These are phyloP conservation scores for Ehretia macrophylla DNA, from an alignment of 257 asterid species.

Conservation along the genomic window DNA sequence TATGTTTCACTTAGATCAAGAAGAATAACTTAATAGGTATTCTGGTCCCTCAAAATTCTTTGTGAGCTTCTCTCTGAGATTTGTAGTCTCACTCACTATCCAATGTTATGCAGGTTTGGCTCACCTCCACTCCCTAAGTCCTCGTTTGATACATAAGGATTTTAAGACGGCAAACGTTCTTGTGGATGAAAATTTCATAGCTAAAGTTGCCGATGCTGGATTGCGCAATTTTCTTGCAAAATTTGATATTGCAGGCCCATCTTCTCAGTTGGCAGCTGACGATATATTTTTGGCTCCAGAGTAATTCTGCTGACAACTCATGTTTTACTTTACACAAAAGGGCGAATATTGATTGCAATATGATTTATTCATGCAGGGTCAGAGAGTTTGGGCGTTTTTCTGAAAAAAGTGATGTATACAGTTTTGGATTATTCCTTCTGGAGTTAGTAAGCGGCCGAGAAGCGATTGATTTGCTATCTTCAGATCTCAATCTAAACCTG, in stretches of 20 bases:
- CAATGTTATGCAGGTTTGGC: slow-evolving; percentile 53
- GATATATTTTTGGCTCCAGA: slow-evolving; percentile 83
- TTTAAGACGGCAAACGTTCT: slow-evolving; percentile 90
- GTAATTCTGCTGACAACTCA: slow-evolving; percentile 36
- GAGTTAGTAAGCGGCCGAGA: slow-evolving; percentile 80
- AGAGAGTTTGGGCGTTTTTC: slow-evolving; percentile 82
- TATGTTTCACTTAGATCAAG: slow-evolving; percentile 40
- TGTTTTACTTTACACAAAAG: not conserved
- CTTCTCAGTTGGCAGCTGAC: slow-evolving; percentile 60
- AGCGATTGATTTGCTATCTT: slow-evolving; percentile 50
- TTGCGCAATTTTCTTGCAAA: slow-evolving; percentile 82
- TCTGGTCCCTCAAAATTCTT: slow-evolving; percentile 22
- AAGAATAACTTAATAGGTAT: slow-evolving; percentile 21
- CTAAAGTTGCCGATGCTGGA: slow-evolving; percentile 95
- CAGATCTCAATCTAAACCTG: slow-evolving; percentile 52
- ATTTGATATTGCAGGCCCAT: slow-evolving; percentile 69
- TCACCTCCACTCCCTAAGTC: slow-evolving; percentile 83
- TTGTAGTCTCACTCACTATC: slow-evolving; percentile 21
- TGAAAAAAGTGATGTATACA: slow-evolving; percentile 83
- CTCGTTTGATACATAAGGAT: slow-evolving; percentile 85
- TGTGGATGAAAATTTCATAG: slow-evolving; percentile 83
- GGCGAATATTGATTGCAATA: slow-evolving; percentile 8
- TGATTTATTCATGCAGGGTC: slow-evolving; percentile 52
- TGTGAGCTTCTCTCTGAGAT: slow-evolving; percentile 17
- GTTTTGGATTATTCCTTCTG: slow-evolving; percentile 87